These are phyloP conservation scores for Plasmodium coatneyi DNA, from an alignment of 169 alveolate genomes.

Conservation along the genomic window DNA sequence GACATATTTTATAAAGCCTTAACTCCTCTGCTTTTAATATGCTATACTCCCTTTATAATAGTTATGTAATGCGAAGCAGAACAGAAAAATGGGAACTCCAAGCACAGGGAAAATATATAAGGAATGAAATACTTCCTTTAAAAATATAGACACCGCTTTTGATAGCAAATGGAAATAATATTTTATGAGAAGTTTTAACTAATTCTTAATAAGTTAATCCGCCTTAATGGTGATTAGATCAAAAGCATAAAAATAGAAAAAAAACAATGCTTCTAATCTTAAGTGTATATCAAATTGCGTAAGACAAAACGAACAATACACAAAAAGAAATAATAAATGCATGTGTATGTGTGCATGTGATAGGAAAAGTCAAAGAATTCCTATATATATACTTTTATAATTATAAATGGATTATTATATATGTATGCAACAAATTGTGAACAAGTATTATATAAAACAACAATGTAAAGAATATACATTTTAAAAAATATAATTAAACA, in stretches of 20 bases:
- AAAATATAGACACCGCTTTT: background rate
- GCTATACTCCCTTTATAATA: background rate
- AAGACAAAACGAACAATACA: background rate
- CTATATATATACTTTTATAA: background rate
- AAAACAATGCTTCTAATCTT: background rate
- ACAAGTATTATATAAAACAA: too few relatives aligned
- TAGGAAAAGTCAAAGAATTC: background rate
- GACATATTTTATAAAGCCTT: background rate
- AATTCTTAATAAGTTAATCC: background rate
- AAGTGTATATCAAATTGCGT: background rate
- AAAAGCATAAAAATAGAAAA: background rate
- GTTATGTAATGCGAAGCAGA: background rate
- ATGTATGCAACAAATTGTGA: background rate
- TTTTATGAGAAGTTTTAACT: too few relatives aligned
- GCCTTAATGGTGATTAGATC: background rate
- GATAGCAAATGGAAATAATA: background rate
- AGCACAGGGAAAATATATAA: background rate
- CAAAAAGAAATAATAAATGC: background rate
- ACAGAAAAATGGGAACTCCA: background rate
- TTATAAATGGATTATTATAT: background rate
- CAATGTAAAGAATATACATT: background rate
- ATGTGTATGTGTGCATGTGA: background rate
- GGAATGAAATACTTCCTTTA: background rate
- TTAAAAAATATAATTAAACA: too few relatives aligned
- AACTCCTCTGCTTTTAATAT: background rate